phyloP scores from a whole-genome alignment of 2,329 filamentous ascomycete genomes.

The Microsporum audouinii region DNA sequence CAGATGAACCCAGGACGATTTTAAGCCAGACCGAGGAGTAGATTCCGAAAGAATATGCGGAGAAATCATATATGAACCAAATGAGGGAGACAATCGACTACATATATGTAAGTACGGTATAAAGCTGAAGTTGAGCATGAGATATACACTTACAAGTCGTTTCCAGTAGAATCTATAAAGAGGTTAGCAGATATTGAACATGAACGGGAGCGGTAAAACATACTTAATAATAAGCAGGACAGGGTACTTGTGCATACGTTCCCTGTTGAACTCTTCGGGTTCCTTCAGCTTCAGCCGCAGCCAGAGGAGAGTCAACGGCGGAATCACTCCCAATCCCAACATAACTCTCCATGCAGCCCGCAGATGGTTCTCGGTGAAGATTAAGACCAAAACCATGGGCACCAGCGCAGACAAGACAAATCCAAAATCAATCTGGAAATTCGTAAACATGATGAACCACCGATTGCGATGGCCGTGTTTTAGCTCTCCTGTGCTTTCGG shows the following conservation, averaged over 20 bases:
- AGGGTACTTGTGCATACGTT: slow-evolving; percentile 55
- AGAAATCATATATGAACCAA: slow-evolving; percentile 86
- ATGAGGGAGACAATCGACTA: slow-evolving; percentile 54
- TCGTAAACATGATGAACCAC: slow-evolving; percentile 87
- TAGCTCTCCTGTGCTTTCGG: slow-evolving; percentile 74
- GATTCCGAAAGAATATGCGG: slow-evolving; percentile 71
- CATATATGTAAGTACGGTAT: neutral
- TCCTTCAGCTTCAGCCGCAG: slow-evolving; percentile 64
- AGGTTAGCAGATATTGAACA: slow-evolving; percentile 42
- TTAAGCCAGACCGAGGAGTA: slow-evolving; percentile 56
- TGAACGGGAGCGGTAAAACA: slow-evolving; percentile 14
- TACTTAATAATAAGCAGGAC: slow-evolving; percentile 41
- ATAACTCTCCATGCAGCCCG: slow-evolving; percentile 71
- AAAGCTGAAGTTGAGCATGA: neutral
- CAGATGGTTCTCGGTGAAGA: slow-evolving; percentile 51
- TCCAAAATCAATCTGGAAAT: slow-evolving; percentile 73
- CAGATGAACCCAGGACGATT: slow-evolving; percentile 49
- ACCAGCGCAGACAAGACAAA: slow-evolving; percentile 74
- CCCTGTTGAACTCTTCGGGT: slow-evolving; percentile 62
- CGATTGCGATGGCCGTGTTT: slow-evolving; percentile 70
- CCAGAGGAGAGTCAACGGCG: slow-evolving; percentile 59
- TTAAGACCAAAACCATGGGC: slow-evolving; percentile 53
- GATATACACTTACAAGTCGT: slow-evolving; percentile 41
- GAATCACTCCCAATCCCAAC: slow-evolving; percentile 67
- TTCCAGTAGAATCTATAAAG: slow-evolving; percentile 59